phyloP scores from a whole-genome alignment of 176 grass and related monocot species.

The Poa pratensis region DNA sequence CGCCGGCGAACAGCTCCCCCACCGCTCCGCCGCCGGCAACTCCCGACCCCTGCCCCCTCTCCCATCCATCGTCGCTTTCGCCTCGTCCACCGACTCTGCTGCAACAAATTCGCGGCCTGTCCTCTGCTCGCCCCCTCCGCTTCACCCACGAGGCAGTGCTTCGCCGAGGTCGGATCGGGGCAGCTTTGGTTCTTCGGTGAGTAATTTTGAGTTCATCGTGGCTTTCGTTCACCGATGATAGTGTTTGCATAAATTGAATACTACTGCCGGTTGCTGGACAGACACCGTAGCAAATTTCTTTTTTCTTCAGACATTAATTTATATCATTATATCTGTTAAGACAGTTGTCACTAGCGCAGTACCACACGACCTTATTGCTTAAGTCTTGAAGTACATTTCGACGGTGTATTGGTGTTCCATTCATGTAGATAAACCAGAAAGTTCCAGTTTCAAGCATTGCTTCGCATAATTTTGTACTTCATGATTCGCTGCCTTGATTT shows the following conservation, averaged over 20 bases:
- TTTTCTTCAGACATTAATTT: not conserved
- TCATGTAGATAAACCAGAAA: not conserved
- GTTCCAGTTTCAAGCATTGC: not conserved
- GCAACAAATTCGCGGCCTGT: not conserved
- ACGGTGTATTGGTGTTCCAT: not conserved
- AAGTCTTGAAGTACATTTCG: not conserved
- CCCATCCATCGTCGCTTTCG: not conserved
- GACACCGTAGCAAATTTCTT: not conserved
- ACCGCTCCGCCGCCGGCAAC: not conserved
- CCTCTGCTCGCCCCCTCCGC: not conserved
- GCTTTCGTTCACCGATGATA: no score
- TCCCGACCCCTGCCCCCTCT: not conserved
- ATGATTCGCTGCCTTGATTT: not conserved
- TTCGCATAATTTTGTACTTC: not conserved
- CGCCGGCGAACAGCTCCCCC: not conserved
- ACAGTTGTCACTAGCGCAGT: not conserved
- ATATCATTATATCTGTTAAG: no score
- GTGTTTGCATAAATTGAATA: not conserved
- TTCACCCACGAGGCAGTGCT: not conserved
- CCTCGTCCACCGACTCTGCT: not conserved
- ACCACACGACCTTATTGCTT: not conserved
- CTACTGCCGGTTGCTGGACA: not conserved
- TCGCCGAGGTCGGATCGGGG: not conserved
- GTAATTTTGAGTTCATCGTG: not conserved
- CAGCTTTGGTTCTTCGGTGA: not conserved